A percentile compares a stretch with the other conserved stretches of the same genome.
Evolutionary conservation across 768 basidiomycete species (phyloP).

Genomic region (Brasilioporus rufonigricans): DNA sequence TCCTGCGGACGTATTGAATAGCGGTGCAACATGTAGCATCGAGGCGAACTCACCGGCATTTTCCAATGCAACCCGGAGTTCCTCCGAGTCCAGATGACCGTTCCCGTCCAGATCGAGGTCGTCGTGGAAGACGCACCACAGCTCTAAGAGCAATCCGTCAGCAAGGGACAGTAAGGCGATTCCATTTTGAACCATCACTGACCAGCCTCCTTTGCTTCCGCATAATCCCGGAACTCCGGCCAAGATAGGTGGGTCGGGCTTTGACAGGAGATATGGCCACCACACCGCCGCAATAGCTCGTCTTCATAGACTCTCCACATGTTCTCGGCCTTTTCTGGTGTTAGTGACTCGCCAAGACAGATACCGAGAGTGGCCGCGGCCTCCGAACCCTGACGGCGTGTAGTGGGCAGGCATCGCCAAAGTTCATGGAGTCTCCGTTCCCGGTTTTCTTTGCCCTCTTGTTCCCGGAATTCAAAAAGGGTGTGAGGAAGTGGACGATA

Average conservation of each 20-base stretch:
- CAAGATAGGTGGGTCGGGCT: conserved; percentile 53
- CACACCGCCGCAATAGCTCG: conserved; percentile 63
- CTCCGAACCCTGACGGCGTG: conserved; percentile 26
- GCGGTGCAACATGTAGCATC: conserved; percentile 21
- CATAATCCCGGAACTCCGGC: conserved; percentile 73
- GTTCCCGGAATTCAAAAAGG: conserved; percentile 60
- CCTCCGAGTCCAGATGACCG: conserved; percentile 70
- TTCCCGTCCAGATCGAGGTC: conserved; percentile 90
- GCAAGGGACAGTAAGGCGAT: conserved; percentile 10
- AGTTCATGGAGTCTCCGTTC: conserved; percentile 59
- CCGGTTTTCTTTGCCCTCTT: conserved; percentile 62
- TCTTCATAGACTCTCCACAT: conserved; percentile 72
- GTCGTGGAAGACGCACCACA: conserved; percentile 90
- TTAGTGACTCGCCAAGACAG: conserved; percentile 33
- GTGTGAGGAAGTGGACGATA: conserved; percentile 43
- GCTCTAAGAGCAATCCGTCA: conserved; percentile 47
- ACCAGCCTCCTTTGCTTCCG: conserved; percentile 81
- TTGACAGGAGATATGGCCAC: conserved; percentile 42
- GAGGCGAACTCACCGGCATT: conserved; percentile 58
- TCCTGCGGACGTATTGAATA: conserved; percentile 43
- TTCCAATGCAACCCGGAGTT: conserved; percentile 58
- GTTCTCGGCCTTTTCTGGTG: conserved; percentile 54
- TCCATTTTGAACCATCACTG: conserved; percentile 30
- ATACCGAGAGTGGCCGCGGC: conserved; percentile 17
- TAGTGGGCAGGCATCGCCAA: conserved; percentile 56